Evolutionary conservation across 2,329 filamentous ascomycete species (phyloP).

Genomic region (Pseudofabraea citricarpa): DNA sequence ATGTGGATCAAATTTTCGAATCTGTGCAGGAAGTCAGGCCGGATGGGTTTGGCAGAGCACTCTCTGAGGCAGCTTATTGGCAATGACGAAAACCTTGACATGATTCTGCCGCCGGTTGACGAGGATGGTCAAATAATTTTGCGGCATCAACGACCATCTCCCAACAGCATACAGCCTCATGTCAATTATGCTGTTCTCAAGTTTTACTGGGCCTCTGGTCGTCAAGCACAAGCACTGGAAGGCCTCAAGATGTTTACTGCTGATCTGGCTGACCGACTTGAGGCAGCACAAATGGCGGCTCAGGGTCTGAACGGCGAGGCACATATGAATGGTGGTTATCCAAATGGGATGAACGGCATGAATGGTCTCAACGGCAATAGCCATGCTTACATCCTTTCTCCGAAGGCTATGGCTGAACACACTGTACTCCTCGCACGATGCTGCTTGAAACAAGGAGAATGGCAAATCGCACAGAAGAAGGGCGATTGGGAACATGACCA

Average conservation of each 20-base stretch:
- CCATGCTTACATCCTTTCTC: conserved; percentile 12
- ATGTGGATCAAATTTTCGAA: conserved; percentile 99
- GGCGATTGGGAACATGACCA: conserved; percentile 85
- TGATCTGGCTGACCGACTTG: conserved; percentile 43
- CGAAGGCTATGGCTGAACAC: conserved; percentile 51
- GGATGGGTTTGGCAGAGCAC: conserved; percentile 92
- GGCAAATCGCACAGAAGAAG: conserved; percentile 81
- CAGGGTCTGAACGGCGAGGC: conserved; percentile 17
- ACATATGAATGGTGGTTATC: background rate
- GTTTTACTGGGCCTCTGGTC: conserved; percentile 87
- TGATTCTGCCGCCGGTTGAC: conserved; percentile 43
- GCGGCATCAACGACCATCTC: conserved; percentile 5
- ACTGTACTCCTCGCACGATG: conserved; percentile 83
- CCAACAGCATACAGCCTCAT: conserved; percentile 48
- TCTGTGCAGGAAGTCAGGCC: conserved; percentile 91
- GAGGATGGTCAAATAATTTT: conserved; percentile 9
- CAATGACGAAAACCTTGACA: conserved; percentile 57
- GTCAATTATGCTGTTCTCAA: conserved; percentile 97
- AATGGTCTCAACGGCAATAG: conserved; percentile 34
- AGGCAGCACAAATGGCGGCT: conserved; percentile 21
- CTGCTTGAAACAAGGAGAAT: conserved; percentile 93
- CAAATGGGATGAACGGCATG: conserved; percentile 19
- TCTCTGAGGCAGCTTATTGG: conserved; percentile 88
- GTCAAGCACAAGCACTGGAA: conserved; percentile 55
- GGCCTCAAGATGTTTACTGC: conserved; percentile 56